These are phyloP conservation scores for Kickxella alabastrina DNA, from an alignment of 192 early-diverging fungal species.

Conservation along the genomic window DNA sequence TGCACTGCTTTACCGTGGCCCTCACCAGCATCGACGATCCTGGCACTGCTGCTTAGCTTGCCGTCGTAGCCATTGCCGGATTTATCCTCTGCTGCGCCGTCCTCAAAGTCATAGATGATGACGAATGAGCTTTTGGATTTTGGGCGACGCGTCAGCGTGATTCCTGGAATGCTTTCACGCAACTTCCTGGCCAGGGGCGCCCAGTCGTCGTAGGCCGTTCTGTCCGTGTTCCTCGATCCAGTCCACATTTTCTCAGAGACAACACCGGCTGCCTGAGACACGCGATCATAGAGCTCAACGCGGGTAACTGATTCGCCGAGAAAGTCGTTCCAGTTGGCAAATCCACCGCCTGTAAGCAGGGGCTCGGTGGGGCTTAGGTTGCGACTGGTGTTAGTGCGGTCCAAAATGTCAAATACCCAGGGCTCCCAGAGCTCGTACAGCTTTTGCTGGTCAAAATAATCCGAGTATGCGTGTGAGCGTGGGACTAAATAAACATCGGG, in stretches of 20 bases:
- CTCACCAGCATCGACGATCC: constrained; percentile 31
- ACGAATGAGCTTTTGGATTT: constrained; percentile 35
- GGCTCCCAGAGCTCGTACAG: constrained; percentile 49
- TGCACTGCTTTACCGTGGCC: constrained; percentile 41
- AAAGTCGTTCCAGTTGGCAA: constrained; percentile 50
- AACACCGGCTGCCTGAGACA: constrained; percentile 39
- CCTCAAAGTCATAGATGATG: constrained; percentile 42
- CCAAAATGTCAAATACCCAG: constrained; percentile 41
- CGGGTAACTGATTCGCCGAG: constrained; percentile 43
- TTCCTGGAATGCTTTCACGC: constrained; percentile 45
- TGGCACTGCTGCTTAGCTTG: constrained; percentile 42
- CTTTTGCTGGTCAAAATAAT: constrained; percentile 29
- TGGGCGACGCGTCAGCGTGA: constrained; percentile 32
- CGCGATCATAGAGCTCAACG: constrained; percentile 42
- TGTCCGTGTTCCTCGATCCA: constrained; percentile 34
- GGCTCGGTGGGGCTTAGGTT: constrained; percentile 32
- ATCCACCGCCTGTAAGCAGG: constrained; percentile 39
- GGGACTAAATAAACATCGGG: constrained; percentile 47
- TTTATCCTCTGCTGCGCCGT: constrained; percentile 25
- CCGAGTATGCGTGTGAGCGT: constrained; percentile 35
- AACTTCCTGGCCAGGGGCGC: constrained; percentile 48
- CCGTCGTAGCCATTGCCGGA: constrained; percentile 45
- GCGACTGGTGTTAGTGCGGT: constrained; percentile 36
- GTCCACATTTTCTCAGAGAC: constrained; percentile 50
- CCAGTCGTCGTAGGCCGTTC: constrained; percentile 35